Base-by-base conservation (phyloP, 139 green algal species). In the Chlorella sp. region DNA sequence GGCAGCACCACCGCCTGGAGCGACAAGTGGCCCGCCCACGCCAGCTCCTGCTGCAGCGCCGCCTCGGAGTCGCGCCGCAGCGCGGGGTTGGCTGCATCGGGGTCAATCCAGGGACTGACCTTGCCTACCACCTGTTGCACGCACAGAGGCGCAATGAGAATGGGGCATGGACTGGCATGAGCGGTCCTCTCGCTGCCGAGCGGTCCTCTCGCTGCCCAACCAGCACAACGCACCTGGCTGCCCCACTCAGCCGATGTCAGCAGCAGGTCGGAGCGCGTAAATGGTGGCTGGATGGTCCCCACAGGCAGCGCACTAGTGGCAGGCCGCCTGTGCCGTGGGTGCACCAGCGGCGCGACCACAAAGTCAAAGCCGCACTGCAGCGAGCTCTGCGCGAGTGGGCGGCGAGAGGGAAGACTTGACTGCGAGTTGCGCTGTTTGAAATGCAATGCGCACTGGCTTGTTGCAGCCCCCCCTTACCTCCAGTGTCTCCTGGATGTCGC, bases 331-430 rank as follows among this genome's bases (percentile, higher is more conserved):
- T 86, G 85, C 2, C 41, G 58, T 4, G 87, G 85, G 23, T 86
- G 80, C 65, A 91, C 86, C 36, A 99, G 82, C 0, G 93, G 93
- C 6, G 86, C 78, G 12, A 96, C 76, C 1, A 97, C 53, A 80
- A 98, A 99, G 77, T 99, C 95, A 69, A 98, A 98, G 3, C 94
- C 95, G 48, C 86, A 88, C 2, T 83, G 41, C 31, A 93, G 68
- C 14, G 83, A 58, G 40, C 79, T 75, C 92, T 95, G 88, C 59
- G 73, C 8, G 1, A 29, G 7, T 1, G 64, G 53, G 64, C 8
- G 35, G 15, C 8, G 45, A 35, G 41, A 38, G 46, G 21, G 67
- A 36, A 23, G 50, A 2, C 59, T n/a, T n/a, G n/a, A n/a, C n/a
- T n/a, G n/a, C n/a, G n/a, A n/a, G n/a, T n/a, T n/a, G n/a, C n/a